Base-by-base conservation (phyloP, 2,329 filamentous ascomycete genomes). In the Fusarium camptoceras region DNA sequence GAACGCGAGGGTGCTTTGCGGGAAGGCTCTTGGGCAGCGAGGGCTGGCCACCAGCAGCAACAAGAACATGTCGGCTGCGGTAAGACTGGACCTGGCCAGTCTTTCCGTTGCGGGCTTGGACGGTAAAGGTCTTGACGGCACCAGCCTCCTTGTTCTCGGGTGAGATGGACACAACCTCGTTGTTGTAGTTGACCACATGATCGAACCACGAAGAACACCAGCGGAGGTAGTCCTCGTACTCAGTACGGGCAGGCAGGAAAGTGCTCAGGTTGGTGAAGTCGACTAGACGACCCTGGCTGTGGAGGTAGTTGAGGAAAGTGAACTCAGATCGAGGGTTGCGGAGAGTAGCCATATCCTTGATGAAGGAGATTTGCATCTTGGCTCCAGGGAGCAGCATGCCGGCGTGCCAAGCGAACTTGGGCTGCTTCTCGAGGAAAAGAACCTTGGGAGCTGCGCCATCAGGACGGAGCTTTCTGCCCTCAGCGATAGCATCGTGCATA, bases 341-440 rank as follows among this genome's bases (percentile, higher is more conserved):
- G 72, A 97, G 85, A 6, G 93, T 96, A 6, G 95, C 95, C 79
- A 98, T 88, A 78, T 98, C 95, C 83, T 98, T 98, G 83, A 98
- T 87, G 83, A 97, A 98, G 12, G 93, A 97, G 74, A 98, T 98
- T 79, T 98, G 95, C 95, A 98, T 98, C 82, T 92, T 94, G 55
- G 94, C 93, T 8, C 94, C 94, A 0, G 94, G 93, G 5, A 98
- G 87, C 63, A 98, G 89, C 95, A 98, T 98, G 64, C 95, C 95
- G 1, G 94, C 90, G 80, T 98, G 95, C 95, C 95, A 98, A 62
- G 92, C 89, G 77, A 98, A 98, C 49, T 86, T 83, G 31, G 84
- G 77, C 81, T 98, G 95, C 79, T 92, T 92, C 83, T 98, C 95
- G 25, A 98, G 82, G 81, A 98, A 98, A 46, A 93, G 87, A 6